phyloP scores from a whole-genome alignment of 805 yeast species.

The Teunomyces pallodes region DNA sequence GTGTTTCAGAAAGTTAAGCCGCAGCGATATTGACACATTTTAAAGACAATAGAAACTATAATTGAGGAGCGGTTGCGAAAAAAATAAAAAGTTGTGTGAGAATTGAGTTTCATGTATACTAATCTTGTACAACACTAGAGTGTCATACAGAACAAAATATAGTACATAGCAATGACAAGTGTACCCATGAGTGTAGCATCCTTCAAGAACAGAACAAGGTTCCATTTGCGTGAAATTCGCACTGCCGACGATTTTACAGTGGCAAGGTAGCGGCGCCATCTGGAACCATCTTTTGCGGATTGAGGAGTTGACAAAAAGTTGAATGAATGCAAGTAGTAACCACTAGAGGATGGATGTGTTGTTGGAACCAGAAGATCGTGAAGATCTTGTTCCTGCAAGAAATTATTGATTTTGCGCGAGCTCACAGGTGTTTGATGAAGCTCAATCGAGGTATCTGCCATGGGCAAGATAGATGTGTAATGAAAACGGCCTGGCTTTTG shows the following conservation, averaged over 20 bases:
- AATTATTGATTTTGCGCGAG: conserved; percentile 25
- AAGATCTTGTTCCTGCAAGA: conserved; percentile 30
- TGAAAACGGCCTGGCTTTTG: conserved; percentile 24
- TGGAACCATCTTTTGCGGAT: conserved; percentile 1
- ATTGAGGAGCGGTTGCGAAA: background rate
- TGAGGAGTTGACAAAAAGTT: background rate
- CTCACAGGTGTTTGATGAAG: conserved; percentile 14
- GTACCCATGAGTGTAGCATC: conserved; percentile 19
- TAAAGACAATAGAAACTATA: background rate
- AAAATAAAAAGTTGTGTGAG: background rate
- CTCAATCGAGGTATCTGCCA: conserved; percentile 10
- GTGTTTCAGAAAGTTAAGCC: conserved; percentile 10
- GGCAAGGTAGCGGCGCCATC: conserved; percentile 2
- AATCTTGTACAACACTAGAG: conserved; percentile 7
- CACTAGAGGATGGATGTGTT: conserved; percentile 1
- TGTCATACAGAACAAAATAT: conserved; percentile 19
- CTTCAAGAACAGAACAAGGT: conserved; percentile 14
- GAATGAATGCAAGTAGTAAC: conserved; percentile 9
- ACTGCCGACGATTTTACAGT: background rate
- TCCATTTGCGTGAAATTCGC: conserved; percentile 18
- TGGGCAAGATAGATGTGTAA: conserved; percentile 27
- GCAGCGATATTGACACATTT: conserved; percentile 17
- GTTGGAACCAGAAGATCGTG: conserved; percentile 6
- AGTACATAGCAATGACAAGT: conserved; percentile 19
- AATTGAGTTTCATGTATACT: too few species aligned